Conservation (phyloP, 495 filamentous ascomycete genomes). For the Platismatia glauca region DNA sequence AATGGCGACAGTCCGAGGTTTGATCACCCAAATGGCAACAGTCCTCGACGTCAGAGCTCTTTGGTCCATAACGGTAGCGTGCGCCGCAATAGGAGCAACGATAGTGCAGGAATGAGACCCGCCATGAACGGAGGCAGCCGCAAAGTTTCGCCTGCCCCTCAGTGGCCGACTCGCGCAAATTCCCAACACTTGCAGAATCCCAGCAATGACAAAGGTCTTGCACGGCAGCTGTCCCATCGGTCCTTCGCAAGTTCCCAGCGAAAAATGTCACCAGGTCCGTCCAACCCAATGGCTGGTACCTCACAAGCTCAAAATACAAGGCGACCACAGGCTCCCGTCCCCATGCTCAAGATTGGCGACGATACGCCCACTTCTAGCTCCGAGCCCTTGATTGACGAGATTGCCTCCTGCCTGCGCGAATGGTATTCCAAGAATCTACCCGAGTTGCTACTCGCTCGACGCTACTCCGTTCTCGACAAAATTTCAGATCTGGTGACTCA, state of each 20-base stretch:
- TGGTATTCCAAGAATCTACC: slow-evolving; percentile 98
- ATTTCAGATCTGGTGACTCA: slow-evolving; percentile 69
- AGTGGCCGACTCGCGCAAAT: slow-evolving; percentile 3
- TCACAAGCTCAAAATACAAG: slow-evolving; percentile 53
- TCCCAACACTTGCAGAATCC: slow-evolving; percentile 8
- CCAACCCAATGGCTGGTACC: slow-evolving; percentile 21
- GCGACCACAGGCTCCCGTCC: slow-evolving; percentile 83
- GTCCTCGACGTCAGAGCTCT: slow-evolving; percentile 7
- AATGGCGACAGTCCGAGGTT: slow-evolving; percentile 16
- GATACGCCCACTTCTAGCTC: slow-evolving; percentile 81
- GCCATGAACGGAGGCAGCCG: slow-evolving; percentile 12
- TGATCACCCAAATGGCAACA: slow-evolving; percentile 8
- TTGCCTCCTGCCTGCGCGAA: slow-evolving; percentile 88
- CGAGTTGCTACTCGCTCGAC: slow-evolving; percentile 73
- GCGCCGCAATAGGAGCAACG: slow-evolving; percentile 11
- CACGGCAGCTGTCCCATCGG: slow-evolving; percentile 22
- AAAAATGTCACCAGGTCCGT: slow-evolving; percentile 13
- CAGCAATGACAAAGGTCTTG: slow-evolving; percentile 6
- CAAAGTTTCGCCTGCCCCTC: slow-evolving; percentile 5
- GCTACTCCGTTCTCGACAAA: slow-evolving; percentile 72
- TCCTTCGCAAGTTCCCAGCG: slow-evolving; percentile 17
- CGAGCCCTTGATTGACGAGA: slow-evolving; percentile 94
- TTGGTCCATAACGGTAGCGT: slow-evolving; percentile 11
- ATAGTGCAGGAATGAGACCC: background rate
- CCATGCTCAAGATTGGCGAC: slow-evolving; percentile 94